Conservation (phyloP, 164 flowering plant genomes). For the Liriodendron chinense region DNA sequence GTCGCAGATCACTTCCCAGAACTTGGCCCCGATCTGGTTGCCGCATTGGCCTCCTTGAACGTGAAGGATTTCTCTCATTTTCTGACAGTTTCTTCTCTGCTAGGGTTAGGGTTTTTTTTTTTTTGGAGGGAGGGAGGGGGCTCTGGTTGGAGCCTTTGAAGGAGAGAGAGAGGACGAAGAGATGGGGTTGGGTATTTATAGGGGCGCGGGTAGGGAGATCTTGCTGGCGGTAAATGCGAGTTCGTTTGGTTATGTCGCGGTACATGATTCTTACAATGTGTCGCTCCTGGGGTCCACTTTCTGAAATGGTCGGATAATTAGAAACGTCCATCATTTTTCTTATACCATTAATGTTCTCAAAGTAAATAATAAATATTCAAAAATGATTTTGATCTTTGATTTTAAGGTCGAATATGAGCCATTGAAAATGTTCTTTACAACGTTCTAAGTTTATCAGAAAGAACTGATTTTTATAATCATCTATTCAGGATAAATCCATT, state of each 20-base stretch:
- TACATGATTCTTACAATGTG: too few species aligned
- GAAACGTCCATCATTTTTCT: too few species aligned
- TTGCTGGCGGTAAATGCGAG: neutral
- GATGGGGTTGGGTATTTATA: neutral
- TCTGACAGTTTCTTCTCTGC: neutral
- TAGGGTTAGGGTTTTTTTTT: neutral
- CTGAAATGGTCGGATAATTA: too few species aligned
- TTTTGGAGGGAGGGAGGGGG: neutral
- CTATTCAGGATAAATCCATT: too few species aligned
- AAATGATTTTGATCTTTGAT: too few species aligned
- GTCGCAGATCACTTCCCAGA: conserved; percentile 27
- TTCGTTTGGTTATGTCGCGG: neutral
- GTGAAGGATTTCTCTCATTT: conserved; percentile 28
- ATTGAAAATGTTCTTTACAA: too few species aligned
- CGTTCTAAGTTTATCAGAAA: too few species aligned
- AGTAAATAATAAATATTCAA: too few species aligned
- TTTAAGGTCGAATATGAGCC: too few species aligned
- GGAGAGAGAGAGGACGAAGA: neutral
- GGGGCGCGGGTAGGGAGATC: neutral
- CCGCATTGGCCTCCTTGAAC: conserved; percentile 31
- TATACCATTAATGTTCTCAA: too few species aligned
- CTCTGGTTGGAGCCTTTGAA: neutral
- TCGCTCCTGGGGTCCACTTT: too few species aligned
- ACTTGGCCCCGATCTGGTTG: conserved; percentile 27
- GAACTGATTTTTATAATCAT: too few species aligned